Evolutionary conservation across 805 yeast genomes (phyloP).

Genomic region (Nematodospora valgi): DNA sequence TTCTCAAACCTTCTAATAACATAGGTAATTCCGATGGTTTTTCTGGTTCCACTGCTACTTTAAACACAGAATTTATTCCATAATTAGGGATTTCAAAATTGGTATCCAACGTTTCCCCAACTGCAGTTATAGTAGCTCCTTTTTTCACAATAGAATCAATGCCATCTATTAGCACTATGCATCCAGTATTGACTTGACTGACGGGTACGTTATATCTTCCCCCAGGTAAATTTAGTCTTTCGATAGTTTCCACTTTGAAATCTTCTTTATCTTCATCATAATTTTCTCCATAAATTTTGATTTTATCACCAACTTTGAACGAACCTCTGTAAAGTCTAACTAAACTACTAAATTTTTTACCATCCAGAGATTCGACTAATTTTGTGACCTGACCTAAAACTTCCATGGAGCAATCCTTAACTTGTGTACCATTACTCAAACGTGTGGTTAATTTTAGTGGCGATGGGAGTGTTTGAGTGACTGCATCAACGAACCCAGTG

Average conservation of each 20-base stretch:
- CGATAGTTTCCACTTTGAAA: slow-evolving; percentile 36
- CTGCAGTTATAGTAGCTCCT: slow-evolving; percentile 49
- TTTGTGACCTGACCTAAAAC: slow-evolving; percentile 41
- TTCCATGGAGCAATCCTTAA: not conserved
- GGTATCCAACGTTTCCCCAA: slow-evolving; percentile 15
- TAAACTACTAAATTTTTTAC: slow-evolving; percentile 50
- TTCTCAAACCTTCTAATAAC: slow-evolving; percentile 65
- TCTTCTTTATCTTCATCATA: slow-evolving; percentile 54
- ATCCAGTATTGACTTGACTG: slow-evolving; percentile 56
- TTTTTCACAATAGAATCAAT: slow-evolving; percentile 54
- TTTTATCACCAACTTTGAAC: slow-evolving; percentile 42
- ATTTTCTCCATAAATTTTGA: slow-evolving; percentile 57
- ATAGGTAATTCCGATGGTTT: slow-evolving; percentile 76
- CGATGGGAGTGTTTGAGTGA: slow-evolving; percentile 28
- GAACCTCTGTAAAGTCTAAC: slow-evolving; percentile 64
- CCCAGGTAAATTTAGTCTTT: slow-evolving; percentile 52
- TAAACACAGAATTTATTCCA: slow-evolving; percentile 58
- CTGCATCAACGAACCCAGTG: slow-evolving; percentile 51
- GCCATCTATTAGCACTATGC: slow-evolving; percentile 63
- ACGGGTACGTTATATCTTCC: slow-evolving; percentile 67
- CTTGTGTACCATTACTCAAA: slow-evolving; percentile 7
- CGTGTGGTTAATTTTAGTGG: slow-evolving; percentile 14
- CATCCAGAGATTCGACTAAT: slow-evolving; percentile 53
- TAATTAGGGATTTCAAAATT: slow-evolving; percentile 40
- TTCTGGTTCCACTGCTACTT: slow-evolving; percentile 79